Evolutionary conservation across 2,329 filamentous ascomycete species (phyloP).

Genomic region (Talaromyces sp.): DNA sequence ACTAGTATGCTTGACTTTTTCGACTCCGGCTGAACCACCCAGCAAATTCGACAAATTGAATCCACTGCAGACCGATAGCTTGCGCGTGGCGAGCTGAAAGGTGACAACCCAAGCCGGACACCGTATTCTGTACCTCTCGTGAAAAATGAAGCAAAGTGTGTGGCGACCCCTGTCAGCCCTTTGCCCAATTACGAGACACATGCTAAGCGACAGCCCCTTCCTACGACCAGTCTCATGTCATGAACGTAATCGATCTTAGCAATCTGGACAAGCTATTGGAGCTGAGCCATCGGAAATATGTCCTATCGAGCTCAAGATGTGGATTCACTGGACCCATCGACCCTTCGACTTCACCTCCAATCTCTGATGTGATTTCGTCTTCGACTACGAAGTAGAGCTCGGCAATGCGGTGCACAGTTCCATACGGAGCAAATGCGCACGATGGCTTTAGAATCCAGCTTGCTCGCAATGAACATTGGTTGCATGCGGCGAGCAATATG

Average conservation of each 20-base stretch:
- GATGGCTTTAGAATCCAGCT: conserved; percentile 4
- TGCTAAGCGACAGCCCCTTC: background rate
- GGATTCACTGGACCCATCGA: background rate
- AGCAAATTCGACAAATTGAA: background rate
- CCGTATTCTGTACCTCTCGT: background rate
- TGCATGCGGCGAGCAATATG: background rate
- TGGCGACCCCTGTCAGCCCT: background rate
- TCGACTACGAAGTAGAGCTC: background rate
- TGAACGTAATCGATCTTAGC: background rate
- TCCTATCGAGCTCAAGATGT: background rate
- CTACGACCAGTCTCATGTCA: background rate
- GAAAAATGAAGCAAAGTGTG: background rate
- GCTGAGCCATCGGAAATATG: background rate
- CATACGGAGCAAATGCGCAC: background rate
- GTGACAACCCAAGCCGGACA: background rate
- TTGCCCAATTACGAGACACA: background rate
- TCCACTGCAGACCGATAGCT: background rate
- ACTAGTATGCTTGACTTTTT: background rate
- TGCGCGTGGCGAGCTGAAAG: conserved; percentile 14
- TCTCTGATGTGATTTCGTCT: background rate
- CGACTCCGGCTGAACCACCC: background rate
- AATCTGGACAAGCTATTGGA: background rate
- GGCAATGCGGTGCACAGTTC: background rate
- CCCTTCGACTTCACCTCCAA: background rate
- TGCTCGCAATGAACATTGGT: background rate